Evolutionary conservation across 2,329 filamentous ascomycete species (phyloP), one percentile per base, ranked within the genome.

Genomic region (Fusarium avenaceum): DNA sequence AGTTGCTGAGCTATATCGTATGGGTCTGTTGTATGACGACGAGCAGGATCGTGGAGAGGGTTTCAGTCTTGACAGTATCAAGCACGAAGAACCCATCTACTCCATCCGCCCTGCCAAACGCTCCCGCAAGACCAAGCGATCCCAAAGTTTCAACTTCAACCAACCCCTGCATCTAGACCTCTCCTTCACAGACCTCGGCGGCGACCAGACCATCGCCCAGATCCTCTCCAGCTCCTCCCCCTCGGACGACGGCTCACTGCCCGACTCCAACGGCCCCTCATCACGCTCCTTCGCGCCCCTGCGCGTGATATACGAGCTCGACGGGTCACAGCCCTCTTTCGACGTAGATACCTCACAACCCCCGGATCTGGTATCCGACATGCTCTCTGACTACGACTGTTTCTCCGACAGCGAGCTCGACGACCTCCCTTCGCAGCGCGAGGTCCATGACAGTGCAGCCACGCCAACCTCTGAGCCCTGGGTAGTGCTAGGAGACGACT

Each of bases 401-500:
- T 75, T 80, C 51, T 78, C 77, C 11, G 78, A 81, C 42, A 75
- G 74, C 49, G 77, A 80, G 44, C 65, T 79, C 32, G 76, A 77
- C 44, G 75, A 76, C 49, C 54, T 69, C 11, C 77, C 75, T 33
- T 69, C 72, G 0, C 76, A 80, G 72, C 69, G 68, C 48, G 76
- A 78, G 70, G 68, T 77, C 48, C 62, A 66, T 49, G 75, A 77
- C 45, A 57, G 70, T 67, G 70, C 72, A 63, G 70, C 72, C 52
- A 59, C 71, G 45, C 68, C 73, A 35, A 71, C 70, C 52, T 71
- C 76, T 24, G 80, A 78, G 42, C 72, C 77, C 63, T 83, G 81
- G 81, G 76, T 82, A 35, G 76, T 83, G 74, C 74, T 83, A 70
- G 79, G 78, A 73, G 80, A 82, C 77, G 82, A 78, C 80, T 82